Conservation (phyloP, 208 protist species). For the Trypanosoma brucei region DNA sequence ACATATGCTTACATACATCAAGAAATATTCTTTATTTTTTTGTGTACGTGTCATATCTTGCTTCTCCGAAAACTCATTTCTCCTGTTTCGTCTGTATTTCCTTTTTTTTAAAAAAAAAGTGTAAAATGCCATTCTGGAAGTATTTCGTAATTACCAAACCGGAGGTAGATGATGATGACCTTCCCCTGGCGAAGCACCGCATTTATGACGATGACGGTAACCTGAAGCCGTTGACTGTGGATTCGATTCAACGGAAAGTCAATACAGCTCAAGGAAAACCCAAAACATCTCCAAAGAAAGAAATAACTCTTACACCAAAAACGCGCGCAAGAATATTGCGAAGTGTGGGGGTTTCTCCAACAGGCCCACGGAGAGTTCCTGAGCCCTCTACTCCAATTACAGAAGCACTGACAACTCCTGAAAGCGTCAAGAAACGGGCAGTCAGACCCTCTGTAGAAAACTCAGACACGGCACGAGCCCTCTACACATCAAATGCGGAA, state of each 20-base stretch:
- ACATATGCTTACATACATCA: no score
- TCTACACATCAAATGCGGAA: no score
- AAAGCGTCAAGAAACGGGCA: no score
- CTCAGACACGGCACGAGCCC: no score
- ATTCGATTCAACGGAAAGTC: constrained; percentile 1
- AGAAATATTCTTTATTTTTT: no score
- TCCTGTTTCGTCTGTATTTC: neutral
- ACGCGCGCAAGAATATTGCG: no score
- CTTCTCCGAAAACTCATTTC: neutral
- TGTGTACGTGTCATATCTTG: neutral
- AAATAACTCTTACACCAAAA: constrained; percentile 27
- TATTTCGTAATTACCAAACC: constrained; percentile 55
- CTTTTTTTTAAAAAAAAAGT: neutral
- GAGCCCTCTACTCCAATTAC: no score
- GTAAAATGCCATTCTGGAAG: constrained; percentile 71
- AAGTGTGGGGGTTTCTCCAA: no score
- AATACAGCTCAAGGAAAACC: constrained; percentile 3
- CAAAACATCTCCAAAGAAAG: constrained; percentile 19
- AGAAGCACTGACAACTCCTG: no score
- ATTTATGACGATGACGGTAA: constrained; percentile 79
- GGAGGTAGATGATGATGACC: constrained; percentile 81
- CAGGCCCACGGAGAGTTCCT: no score
- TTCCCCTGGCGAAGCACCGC: constrained; percentile 76
- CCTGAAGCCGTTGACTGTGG: constrained; percentile 26
- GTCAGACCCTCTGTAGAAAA: no score